Percentiles rank a stretch among this genome's conserved stretches.
Conservation (phyloP, 2,329 filamentous ascomycete species). For the Metarhizium guizhouense region DNA sequence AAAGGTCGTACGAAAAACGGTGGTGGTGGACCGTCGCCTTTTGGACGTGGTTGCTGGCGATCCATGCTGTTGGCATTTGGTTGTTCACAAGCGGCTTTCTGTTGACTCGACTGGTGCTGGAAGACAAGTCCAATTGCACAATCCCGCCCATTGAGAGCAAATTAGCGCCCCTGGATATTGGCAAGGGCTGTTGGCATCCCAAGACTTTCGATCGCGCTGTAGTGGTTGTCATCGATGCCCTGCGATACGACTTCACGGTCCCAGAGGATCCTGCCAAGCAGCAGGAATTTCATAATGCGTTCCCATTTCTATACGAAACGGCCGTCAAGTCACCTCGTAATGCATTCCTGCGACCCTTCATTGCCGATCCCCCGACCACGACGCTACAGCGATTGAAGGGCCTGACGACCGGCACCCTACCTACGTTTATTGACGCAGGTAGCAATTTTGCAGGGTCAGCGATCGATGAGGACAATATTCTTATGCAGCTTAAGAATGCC, state of each 20-base stretch:
- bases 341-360: constrained; percentile 87
- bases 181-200: constrained; percentile 87
- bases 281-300: constrained; percentile 69
- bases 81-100: constrained; percentile 95
- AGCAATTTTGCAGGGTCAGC: constrained; percentile 93
- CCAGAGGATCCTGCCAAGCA: constrained; percentile 42
- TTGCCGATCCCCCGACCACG: constrained; percentile 90
- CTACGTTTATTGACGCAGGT: constrained; percentile 87
- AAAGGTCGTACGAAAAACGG: constrained; percentile 40
- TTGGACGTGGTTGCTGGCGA: constrained; percentile 59
- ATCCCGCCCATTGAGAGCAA: constrained; percentile 54
- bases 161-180: constrained; percentile 30
- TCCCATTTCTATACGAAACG: constrained; percentile 80
- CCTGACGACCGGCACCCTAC: constrained; percentile 86
- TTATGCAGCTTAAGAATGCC: constrained; percentile 57
- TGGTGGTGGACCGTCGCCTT: constrained; percentile 56
- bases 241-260: constrained; percentile 94
- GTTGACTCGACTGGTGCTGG: constrained; percentile 72
- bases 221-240: constrained; percentile 81
- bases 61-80: constrained; percentile 75
- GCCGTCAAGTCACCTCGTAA: constrained; percentile 66
- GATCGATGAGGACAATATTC: constrained; percentile 82
- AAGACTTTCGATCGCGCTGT: constrained; percentile 90
- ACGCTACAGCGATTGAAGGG: constrained; percentile 91
- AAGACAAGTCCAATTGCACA: constrained; percentile 64